Evolutionary conservation across 495 filamentous ascomycete species (phyloP).

Genomic region (Podospora comata): DNA sequence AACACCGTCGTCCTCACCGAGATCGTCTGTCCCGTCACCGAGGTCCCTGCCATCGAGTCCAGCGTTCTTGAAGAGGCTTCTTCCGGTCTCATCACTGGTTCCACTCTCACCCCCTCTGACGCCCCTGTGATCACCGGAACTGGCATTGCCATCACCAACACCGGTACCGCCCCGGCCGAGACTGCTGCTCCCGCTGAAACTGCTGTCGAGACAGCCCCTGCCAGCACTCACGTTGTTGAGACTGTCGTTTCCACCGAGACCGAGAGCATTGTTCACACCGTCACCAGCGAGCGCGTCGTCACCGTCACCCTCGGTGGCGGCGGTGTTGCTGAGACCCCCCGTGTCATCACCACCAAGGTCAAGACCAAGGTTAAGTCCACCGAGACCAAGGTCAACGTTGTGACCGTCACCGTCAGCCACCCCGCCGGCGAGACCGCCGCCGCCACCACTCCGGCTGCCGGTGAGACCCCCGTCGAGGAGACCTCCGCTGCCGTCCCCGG

Average conservation of each 20-base stretch:
- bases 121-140: slow-evolving; percentile 25
- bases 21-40: slow-evolving; percentile 47
- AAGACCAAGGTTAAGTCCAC: slow-evolving; percentile 36
- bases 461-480: slow-evolving; percentile 16
- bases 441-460: neutral
- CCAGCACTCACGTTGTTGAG: slow-evolving; percentile 14
- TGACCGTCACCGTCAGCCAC: slow-evolving; percentile 23
- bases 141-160: slow-evolving; percentile 7
- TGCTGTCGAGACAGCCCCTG: slow-evolving; percentile 17
- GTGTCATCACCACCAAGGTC: slow-evolving; percentile 38
- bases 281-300: slow-evolving; percentile 31
- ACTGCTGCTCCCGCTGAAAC: slow-evolving; percentile 25
- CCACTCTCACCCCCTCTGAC: slow-evolving; percentile 11
- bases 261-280: slow-evolving; percentile 17
- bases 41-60: slow-evolving; percentile 39
- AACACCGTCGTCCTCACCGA: slow-evolving; percentile 44
- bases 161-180: slow-evolving; percentile 21
- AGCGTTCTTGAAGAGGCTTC: slow-evolving; percentile 36
- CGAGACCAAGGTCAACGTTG: slow-evolving; percentile 22
- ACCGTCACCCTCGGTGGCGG: slow-evolving; percentile 42
- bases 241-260: slow-evolving; percentile 14
- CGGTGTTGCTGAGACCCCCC: slow-evolving; percentile 26
- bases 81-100: slow-evolving; percentile 37
- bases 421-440: neutral
- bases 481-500: slow-evolving; percentile 8